Evolutionary conservation across 768 basidiomycete species (phyloP).

Genomic region (Floccularia luteovirens): DNA sequence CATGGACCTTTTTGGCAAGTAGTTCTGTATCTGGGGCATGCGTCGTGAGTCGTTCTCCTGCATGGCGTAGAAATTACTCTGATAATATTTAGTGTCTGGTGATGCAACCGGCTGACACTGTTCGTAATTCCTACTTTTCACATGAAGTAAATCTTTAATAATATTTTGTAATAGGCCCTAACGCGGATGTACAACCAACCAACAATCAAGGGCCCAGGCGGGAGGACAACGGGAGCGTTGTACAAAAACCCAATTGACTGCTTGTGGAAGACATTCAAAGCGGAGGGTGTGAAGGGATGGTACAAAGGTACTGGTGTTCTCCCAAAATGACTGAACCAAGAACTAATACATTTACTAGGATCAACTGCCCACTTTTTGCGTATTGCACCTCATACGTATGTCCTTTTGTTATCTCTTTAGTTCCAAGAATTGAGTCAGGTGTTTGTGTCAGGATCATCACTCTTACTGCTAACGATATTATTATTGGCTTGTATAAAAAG

Average conservation of each 20-base stretch:
- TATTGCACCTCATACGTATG: conserved; percentile 88
- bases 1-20: conserved; percentile 83
- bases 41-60: conserved; percentile 59
- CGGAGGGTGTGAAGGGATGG: conserved; percentile 89
- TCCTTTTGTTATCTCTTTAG: conserved; percentile 1
- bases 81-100: conserved; percentile 52
- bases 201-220: conserved; percentile 61
- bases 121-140: conserved; percentile 7
- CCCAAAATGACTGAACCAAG: conserved; percentile 1
- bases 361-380: conserved; percentile 91
- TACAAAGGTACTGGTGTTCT: conserved; percentile 66
- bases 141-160: conserved; percentile 5
- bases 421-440: not conserved
- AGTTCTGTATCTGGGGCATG: conserved; percentile 87
- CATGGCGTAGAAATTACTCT: not conserved
- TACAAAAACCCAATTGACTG: conserved; percentile 95
- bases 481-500: conserved; percentile 60
- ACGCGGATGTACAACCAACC: conserved; percentile 98
- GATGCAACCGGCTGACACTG: conserved; percentile 95
- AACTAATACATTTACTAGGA: conserved; percentile 39
- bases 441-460: conserved; percentile 77
- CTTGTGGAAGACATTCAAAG: conserved; percentile 89
- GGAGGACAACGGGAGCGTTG: conserved; percentile 62
- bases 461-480: conserved; percentile 80
- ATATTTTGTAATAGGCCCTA: conserved; percentile 45